phyloP scores from a whole-genome alignment of 2,329 filamentous ascomycete genomes.

The Leptodontidium sp. region DNA sequence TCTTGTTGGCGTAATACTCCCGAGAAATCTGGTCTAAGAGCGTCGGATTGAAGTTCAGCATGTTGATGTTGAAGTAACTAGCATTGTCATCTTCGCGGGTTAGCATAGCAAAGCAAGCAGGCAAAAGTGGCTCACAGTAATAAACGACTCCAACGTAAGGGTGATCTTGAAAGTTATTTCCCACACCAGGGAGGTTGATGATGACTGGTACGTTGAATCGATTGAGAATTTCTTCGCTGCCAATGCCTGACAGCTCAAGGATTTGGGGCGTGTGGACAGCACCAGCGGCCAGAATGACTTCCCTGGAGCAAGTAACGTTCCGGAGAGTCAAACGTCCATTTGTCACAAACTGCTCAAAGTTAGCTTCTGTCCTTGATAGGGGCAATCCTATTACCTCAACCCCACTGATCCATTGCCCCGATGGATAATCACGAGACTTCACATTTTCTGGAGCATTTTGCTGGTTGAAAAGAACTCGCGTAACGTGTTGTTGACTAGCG shows the following conservation, averaged over 20 bases:
- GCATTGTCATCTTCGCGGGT: slow-evolving; percentile 35
- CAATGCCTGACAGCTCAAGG: slow-evolving; percentile 56
- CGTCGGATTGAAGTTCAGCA: slow-evolving; percentile 33
- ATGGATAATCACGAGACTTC: slow-evolving; percentile 26
- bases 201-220: slow-evolving; percentile 58
- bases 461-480: slow-evolving; percentile 48
- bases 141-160: slow-evolving; percentile 43
- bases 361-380: neutral
- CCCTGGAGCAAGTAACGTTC: slow-evolving; percentile 54
- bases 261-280: slow-evolving; percentile 57
- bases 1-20: slow-evolving; percentile 42
- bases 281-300: slow-evolving; percentile 59
- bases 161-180: slow-evolving; percentile 66
- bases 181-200: slow-evolving; percentile 67
- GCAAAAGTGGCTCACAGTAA: slow-evolving; percentile 33
- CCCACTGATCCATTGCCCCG: slow-evolving; percentile 43
- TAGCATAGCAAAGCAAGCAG: slow-evolving; percentile 19
- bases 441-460: slow-evolving; percentile 27
- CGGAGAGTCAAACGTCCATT: slow-evolving; percentile 34
- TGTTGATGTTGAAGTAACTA: slow-evolving; percentile 36
- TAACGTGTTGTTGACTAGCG: slow-evolving; percentile 49
- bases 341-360: slow-evolving; percentile 35
- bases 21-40: slow-evolving; percentile 33
- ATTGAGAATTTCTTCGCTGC: slow-evolving; percentile 50
- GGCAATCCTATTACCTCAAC: slow-evolving; percentile 48